Percentiles rank a stretch among this genome's conserved stretches.
Conservation (phyloP, 208 protist species). For the Trypanosoma lewisi region DNA sequence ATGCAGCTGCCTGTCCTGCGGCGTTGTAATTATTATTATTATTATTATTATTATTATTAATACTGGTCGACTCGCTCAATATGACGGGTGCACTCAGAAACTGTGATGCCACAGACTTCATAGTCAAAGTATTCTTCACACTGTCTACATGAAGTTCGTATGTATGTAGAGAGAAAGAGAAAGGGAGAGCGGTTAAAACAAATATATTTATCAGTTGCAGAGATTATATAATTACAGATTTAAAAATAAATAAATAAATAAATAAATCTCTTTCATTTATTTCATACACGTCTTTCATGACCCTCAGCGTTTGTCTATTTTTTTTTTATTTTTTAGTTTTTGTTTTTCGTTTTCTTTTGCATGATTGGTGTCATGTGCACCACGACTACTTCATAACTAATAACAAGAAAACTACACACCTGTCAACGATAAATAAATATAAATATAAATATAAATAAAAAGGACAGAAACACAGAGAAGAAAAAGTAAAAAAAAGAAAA, state of each 20-base stretch:
- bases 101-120: conserved; percentile 25
- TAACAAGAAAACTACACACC: no score
- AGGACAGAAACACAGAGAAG: no score
- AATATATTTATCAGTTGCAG: not conserved
- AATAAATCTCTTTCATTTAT: not conserved
- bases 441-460: no score
- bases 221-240: not conserved
- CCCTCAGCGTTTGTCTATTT: conserved; percentile 9
- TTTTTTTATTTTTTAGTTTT: conserved; percentile 5
- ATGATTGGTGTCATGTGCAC: not conserved
- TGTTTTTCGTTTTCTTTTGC: not conserved
- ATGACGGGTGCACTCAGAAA: conserved; percentile 8
- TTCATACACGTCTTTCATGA: not conserved
- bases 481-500: no score
- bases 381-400: not conserved
- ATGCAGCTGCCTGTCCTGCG: no score
- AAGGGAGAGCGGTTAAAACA: conserved; percentile 11
- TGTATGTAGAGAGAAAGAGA: conserved; percentile 7
- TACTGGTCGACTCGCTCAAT: not conserved
- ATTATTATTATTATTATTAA: not conserved
- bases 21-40: no score
- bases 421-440: no score
- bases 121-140: not conserved
- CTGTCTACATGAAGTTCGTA: conserved; percentile 1
- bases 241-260: not conserved